Base-by-base conservation (phyloP, 2,329 filamentous ascomycete species). In the Penicillium psychrosexuale region DNA sequence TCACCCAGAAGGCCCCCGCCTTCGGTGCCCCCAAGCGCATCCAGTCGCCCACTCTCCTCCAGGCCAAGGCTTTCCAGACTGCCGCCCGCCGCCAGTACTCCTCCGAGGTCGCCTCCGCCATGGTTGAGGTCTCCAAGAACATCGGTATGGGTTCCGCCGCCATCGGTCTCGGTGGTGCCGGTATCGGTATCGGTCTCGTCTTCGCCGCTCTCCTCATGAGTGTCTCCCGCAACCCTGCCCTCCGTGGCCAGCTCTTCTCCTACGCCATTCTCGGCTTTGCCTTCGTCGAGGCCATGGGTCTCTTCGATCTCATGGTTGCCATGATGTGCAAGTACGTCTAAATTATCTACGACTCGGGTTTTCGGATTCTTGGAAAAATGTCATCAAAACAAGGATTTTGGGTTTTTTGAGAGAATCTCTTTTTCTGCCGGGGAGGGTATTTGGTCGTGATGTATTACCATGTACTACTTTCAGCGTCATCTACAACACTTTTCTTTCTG, bases 201-300 rank as follows among this genome's bases (percentile, higher is more conserved):
- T 95, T 95, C 86, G 90, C 88, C 76, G 87, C 89, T 73, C 89
- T 95, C 77, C 84, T 95, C 75, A 87, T 89, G 80, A 86, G 86
- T 82, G 90, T 94, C 78, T 89, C 90, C 83, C 90, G 90, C 83
- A 96, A 96, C 89, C 90, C 90, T 75, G 89, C 88, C 75, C 89
- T 95, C 82, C 88, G 90, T 82, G 90, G 90, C 78, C 91, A 95
- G 86, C 90, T 96, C 75, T 96, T 94, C 89, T 90, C 89, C 69
- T 93, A 94, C 82, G 90, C 90, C 85, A 93, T 94, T 89, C 83
- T 94, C 76, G 90, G 90, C 83, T 94, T 94, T 83, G 90, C 90
- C 77, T 94, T 94, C 87, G 90, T 92, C 79, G 90, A 94, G 79
- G 90, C 90, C 81, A 74, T 74, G 56, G 72, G 72, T 88, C 86